Percentiles rank a stretch among this genome's conserved stretches.
Evolutionary conservation across 192 early-diverging fungal species (phyloP).

Genomic region (Coemansia sp.): DNA sequence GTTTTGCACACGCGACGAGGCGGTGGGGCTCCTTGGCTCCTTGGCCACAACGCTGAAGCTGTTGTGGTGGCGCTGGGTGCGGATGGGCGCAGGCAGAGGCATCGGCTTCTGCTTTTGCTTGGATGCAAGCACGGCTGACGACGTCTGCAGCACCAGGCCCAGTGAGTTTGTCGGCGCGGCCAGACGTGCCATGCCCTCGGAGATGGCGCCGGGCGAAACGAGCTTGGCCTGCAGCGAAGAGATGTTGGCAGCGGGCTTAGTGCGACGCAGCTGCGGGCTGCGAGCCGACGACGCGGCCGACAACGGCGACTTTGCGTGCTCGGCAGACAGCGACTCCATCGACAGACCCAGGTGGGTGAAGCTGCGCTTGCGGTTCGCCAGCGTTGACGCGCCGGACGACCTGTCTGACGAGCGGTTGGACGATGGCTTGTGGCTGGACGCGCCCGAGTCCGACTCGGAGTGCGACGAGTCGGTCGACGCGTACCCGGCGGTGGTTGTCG

Average conservation of each 20-base stretch:
- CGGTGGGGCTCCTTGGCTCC: slow-evolving; percentile 40
- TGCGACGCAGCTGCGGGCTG: slow-evolving; percentile 36
- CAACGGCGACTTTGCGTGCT: slow-evolving; percentile 3
- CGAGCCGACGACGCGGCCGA: slow-evolving; percentile 12
- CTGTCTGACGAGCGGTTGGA: slow-evolving; percentile 24
- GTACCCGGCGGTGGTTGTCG: slow-evolving; percentile 19
- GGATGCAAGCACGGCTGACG: slow-evolving; percentile 12
- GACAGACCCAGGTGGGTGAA: slow-evolving; percentile 54
- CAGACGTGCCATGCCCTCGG: slow-evolving; percentile 28
- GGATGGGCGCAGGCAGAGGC: slow-evolving; percentile 35
- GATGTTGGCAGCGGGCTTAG: slow-evolving; percentile 35
- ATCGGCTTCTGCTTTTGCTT: slow-evolving; percentile 19
- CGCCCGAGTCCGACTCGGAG: not conserved
- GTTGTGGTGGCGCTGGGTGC: slow-evolving; percentile 51
- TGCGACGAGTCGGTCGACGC: slow-evolving; percentile 14
- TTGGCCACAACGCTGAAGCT: slow-evolving; percentile 17
- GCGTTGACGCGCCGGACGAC: slow-evolving; percentile 36
- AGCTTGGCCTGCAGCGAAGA: slow-evolving; percentile 32
- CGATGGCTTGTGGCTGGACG: not conserved
- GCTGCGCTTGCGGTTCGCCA: slow-evolving; percentile 54
- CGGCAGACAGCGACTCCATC: slow-evolving; percentile 40
- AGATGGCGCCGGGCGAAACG: slow-evolving; percentile 11
- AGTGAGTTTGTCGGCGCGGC: slow-evolving; percentile 49
- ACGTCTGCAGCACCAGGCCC: slow-evolving; percentile 45
- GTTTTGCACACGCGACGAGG: slow-evolving; percentile 23